Conservation (phyloP, 768 basidiomycete genomes). For the Suillus subalutaceus region DNA sequence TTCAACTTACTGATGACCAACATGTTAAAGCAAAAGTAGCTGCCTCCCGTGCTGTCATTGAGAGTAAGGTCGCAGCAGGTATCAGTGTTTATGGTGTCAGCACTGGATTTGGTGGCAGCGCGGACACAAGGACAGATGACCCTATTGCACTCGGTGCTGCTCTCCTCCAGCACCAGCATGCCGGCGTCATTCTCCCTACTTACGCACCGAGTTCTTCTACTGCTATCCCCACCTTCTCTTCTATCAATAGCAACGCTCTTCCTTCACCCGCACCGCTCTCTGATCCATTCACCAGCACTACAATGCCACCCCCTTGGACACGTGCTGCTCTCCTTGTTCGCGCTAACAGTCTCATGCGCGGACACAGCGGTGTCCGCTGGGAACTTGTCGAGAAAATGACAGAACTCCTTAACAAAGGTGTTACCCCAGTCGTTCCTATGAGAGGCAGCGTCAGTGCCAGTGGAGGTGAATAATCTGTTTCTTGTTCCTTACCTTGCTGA, state of each 20-base stretch:
- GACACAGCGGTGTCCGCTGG: constrained; percentile 85
- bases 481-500: constrained; percentile 9
- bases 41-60: constrained; percentile 66
- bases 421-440: constrained; percentile 81
- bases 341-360: constrained; percentile 87
- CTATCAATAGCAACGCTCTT: background rate
- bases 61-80: constrained; percentile 65
- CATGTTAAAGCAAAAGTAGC: constrained; percentile 53
- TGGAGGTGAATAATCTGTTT: constrained; percentile 53
- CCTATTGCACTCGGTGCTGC: constrained; percentile 75
- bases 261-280: constrained; percentile 57
- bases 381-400: constrained; percentile 81
- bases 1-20: constrained; percentile 24
- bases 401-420: constrained; percentile 66
- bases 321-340: constrained; percentile 86
- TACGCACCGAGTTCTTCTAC: constrained; percentile 30
- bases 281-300: constrained; percentile 66
- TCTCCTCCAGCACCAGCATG: constrained; percentile 85
- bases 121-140: constrained; percentile 80
- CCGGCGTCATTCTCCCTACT: constrained; percentile 67
- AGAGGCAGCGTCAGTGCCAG: constrained; percentile 84
- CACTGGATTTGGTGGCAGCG: constrained; percentile 86
- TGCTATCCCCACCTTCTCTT: constrained; percentile 1
- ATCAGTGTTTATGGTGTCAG: constrained; percentile 84
- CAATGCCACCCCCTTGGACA: constrained; percentile 89